Evolutionary conservation across 352 stramenopile species (phyloP).

Genomic region (Phytophthora boehmeriae): DNA sequence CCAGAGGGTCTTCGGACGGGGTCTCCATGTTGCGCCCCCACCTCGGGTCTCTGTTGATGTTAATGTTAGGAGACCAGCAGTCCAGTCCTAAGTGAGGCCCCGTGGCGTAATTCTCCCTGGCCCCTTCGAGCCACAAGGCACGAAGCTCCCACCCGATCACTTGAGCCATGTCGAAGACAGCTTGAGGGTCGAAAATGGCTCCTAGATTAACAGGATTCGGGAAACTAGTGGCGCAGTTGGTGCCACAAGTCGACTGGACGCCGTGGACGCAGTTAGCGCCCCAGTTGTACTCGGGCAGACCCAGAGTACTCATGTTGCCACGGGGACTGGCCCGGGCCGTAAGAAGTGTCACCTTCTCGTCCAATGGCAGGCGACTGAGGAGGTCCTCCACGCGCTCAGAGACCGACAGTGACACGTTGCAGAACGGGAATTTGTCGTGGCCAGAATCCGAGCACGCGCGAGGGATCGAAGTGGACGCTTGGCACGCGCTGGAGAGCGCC

Average conservation of each 20-base stretch:
- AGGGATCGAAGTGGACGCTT: constrained; percentile 38
- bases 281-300: constrained; percentile 92
- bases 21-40: constrained; percentile 95
- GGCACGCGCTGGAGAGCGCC: neutral
- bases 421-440: constrained; percentile 69
- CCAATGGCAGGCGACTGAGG: constrained; percentile 64
- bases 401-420: constrained; percentile 70
- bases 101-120: constrained; percentile 63
- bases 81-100: constrained; percentile 86
- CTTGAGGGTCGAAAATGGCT: constrained; percentile 85
- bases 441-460: constrained; percentile 50
- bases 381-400: constrained; percentile 78
- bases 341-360: constrained; percentile 75
- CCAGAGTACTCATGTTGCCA: constrained; percentile 82
- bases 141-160: constrained; percentile 89
- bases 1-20: constrained; percentile 92
- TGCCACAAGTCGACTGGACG: constrained; percentile 83
- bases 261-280: constrained; percentile 94
- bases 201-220: constrained; percentile 90
- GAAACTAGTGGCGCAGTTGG: constrained; percentile 89
- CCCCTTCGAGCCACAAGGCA: constrained; percentile 79
- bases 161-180: constrained; percentile 83
- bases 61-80: constrained; percentile 96
- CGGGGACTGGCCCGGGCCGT: constrained; percentile 69
- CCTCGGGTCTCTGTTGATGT: constrained; percentile 94